Evolutionary conservation across 1,139 yeast genomes (phyloP), one percentile per base, ranked within the genome.

Genomic region (Zygosaccharomyces sapae): DNA sequence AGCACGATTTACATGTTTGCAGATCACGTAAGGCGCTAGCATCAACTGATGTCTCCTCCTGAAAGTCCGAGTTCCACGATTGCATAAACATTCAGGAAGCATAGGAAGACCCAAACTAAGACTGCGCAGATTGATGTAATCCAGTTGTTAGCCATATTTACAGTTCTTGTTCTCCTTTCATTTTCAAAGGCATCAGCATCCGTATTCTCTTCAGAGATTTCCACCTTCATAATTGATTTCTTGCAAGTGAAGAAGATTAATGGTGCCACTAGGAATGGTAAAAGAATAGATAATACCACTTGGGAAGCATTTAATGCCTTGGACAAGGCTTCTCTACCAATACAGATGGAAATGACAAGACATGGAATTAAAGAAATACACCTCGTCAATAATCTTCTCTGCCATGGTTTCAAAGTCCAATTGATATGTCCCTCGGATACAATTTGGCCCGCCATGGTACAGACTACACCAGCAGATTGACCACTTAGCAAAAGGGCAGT

Each of bases 401-500:
- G 61, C 95, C 95, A 86, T 4, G 95, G 95, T 55, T 70, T 74
- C 41, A 84, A 63, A 13, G 77, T 77, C 94, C 95, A 86, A 51
- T 80, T 77, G 38, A 86, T 75, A 61, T 85, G 88, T 1, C 95
- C 95, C 64, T 86, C 95, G 55, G 86, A 76, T 3, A 86, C 89
- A 57, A 86, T 83, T 63, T 86, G 95, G 7, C 95, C 95, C 0
- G 94, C 87, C 67, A 86, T 83, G 0, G 95, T 86, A 63, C 95
- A 86, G 1, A 86, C 90, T 49, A 86, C 81, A 41, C 94, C 94
- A 0, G 95, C 90, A 51, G 87, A 80, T 60, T 84, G 87, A 7
- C 95, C 95, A 50, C 87, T 80, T 55, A 82, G 76, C 31, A 86
- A 68, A 55, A 86, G 70, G 0, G 95, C 92, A 39, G 85, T 68